These are phyloP conservation scores for Diaporthe aspalathi DNA, from an alignment of 2,329 filamentous ascomycete species.

Conservation along the genomic window DNA sequence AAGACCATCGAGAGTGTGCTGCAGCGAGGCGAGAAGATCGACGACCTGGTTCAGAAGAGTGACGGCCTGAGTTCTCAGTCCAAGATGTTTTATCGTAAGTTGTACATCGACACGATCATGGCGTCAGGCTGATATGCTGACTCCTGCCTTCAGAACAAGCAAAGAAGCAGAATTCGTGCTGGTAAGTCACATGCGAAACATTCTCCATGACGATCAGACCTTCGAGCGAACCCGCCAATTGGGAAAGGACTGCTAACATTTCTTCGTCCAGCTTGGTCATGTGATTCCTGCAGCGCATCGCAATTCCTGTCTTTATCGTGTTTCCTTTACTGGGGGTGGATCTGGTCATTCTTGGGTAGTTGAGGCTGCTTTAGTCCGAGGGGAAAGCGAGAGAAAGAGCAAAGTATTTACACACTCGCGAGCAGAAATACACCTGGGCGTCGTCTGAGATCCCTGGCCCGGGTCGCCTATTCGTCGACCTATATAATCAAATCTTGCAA, in stretches of 20 bases:
- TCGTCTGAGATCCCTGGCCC: slow-evolving; percentile 6
- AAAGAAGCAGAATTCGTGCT: slow-evolving; percentile 86
- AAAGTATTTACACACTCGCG: neutral
- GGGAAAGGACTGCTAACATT: neutral
- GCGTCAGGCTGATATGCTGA: slow-evolving; percentile 14
- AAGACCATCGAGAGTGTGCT: slow-evolving; percentile 92
- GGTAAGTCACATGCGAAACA: slow-evolving; percentile 46
- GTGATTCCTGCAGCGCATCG: slow-evolving; percentile 17
- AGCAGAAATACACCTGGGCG: slow-evolving; percentile 24
- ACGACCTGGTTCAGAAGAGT: slow-evolving; percentile 92
- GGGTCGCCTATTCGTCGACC: slow-evolving; percentile 5
- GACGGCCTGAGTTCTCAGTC: slow-evolving; percentile 90
- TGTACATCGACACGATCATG: neutral
- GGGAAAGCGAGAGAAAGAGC: neutral
- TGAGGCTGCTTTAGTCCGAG: neutral
- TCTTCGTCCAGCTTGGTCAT: slow-evolving; percentile 32
- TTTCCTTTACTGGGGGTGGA: neutral
- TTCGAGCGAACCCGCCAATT: too few species aligned
- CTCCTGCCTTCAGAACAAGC: slow-evolving; percentile 63
- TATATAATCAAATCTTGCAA: slow-evolving; percentile 30
- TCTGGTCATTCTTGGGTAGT: slow-evolving; percentile 12
- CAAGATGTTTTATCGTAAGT: slow-evolving; percentile 95
- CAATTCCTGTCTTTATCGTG: slow-evolving; percentile 17
- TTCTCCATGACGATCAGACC: neutral
- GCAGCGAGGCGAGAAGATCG: slow-evolving; percentile 96